Percentiles rank a stretch among this genome's conserved stretches.
Evolutionary conservation across 192 early-diverging fungal species (phyloP).

Genomic region (Coemansia asiatica): DNA sequence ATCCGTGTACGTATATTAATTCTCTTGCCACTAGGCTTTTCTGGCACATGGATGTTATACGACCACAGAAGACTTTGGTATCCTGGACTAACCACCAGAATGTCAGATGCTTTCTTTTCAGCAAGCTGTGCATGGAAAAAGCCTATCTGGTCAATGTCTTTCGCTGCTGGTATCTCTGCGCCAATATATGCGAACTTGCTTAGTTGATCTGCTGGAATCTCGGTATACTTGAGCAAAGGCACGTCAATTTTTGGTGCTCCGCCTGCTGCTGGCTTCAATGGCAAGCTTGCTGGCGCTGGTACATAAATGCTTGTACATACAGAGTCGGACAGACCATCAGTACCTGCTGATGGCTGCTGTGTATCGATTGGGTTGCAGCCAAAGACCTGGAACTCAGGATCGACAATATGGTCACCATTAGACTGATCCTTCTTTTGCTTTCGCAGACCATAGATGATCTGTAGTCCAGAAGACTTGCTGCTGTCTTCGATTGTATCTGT

Average conservation of each 20-base stretch:
- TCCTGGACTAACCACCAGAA: constrained; percentile 12
- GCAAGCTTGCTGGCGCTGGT: constrained; percentile 23
- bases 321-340: constrained; percentile 6
- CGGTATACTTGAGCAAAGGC: constrained; percentile 24
- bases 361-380: constrained; percentile 22
- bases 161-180: constrained; percentile 25
- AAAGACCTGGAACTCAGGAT: constrained; percentile 12
- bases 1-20: constrained; percentile 36
- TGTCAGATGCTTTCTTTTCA: neutral
- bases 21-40: neutral
- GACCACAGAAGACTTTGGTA: constrained; percentile 18
- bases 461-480: neutral
- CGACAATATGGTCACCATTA: neutral
- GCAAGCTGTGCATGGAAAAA: constrained; percentile 33
- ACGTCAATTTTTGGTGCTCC: constrained; percentile 20
- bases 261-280: constrained; percentile 15
- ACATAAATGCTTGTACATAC: constrained; percentile 18
- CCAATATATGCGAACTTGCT: constrained; percentile 24
- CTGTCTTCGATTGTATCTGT: neutral
- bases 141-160: neutral
- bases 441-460: constrained; percentile 23
- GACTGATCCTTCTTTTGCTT: neutral
- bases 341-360: neutral
- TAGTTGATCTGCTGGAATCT: constrained; percentile 13
- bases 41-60: constrained; percentile 7